Evolutionary conservation across 177 flowering plant species (phyloP).

Genomic region (Vitis hybrid): DNA sequence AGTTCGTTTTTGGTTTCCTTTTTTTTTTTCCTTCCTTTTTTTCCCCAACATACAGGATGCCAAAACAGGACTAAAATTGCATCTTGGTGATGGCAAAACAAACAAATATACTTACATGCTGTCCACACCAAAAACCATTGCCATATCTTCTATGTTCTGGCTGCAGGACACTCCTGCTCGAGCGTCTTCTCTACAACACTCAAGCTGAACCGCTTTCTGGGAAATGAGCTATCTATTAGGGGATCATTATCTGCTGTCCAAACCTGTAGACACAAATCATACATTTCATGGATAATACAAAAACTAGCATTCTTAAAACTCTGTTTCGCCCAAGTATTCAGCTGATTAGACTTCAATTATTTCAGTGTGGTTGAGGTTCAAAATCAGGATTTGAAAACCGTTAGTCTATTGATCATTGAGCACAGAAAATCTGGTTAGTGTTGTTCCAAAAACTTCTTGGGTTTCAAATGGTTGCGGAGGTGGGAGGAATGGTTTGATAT

Average conservation of each 20-base stretch:
- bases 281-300: neutral
- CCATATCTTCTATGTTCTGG: constrained; percentile 4
- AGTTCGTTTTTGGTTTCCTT: neutral
- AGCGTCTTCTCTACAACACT: constrained; percentile 6
- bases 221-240: neutral
- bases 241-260: constrained; percentile 20
- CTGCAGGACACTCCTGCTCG: neutral
- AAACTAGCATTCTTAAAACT: no score
- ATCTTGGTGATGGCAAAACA: constrained; percentile 8
- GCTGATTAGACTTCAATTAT: no score
- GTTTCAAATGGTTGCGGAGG: no score
- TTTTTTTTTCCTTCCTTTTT: constrained; percentile 4
- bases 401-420: no score
- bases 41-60: constrained; percentile 5
- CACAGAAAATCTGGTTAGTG: no score
- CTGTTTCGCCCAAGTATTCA: no score
- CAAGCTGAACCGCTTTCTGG: constrained; percentile 7
- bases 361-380: no score
- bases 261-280: constrained; percentile 16
- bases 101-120: constrained; percentile 15
- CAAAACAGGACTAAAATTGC: constrained; percentile 9
- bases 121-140: constrained; percentile 1
- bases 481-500: no score
- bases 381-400: no score
- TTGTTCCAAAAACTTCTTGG: no score